Percentiles rank a stretch among this genome's conserved stretches.
Conservation (phyloP, 2,329 filamentous ascomycete genomes). For the Aspergillus nomiae region DNA sequence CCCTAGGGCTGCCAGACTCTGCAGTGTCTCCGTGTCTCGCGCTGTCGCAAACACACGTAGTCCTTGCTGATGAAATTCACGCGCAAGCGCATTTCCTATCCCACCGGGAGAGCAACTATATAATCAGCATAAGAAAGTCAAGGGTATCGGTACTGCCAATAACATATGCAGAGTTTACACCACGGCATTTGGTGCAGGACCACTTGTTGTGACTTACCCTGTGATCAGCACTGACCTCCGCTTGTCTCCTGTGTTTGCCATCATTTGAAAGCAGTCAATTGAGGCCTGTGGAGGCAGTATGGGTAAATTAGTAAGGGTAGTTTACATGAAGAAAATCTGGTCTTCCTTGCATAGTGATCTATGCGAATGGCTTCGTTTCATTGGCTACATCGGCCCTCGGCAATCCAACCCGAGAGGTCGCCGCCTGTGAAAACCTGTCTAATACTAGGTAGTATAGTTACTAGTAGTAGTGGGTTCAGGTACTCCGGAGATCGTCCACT, state of each 20-base stretch:
- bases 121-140: neutral
- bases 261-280: slow-evolving; percentile 10
- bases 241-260: slow-evolving; percentile 30
- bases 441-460: too few species aligned
- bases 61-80: slow-evolving; percentile 57
- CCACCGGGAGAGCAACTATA: slow-evolving; percentile 49
- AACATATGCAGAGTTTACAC: neutral
- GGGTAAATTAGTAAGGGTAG: neutral
- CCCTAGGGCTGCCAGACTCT: slow-evolving; percentile 51
- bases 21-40: slow-evolving; percentile 52
- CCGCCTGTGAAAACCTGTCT: too few species aligned
- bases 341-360: neutral
- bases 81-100: slow-evolving; percentile 61
- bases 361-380: neutral
- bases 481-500: too few species aligned
- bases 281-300: neutral
- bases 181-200: neutral
- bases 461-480: too few species aligned
- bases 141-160: neutral
- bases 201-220: slow-evolving; percentile 33
- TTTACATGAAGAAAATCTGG: neutral
- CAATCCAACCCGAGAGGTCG: too few species aligned
- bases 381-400: neutral
- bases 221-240: slow-evolving; percentile 46
- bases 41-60: slow-evolving; percentile 62